phyloP scores from a whole-genome alignment of 2,329 filamentous ascomycete genomes.

The Talaromyces verruculosus region DNA sequence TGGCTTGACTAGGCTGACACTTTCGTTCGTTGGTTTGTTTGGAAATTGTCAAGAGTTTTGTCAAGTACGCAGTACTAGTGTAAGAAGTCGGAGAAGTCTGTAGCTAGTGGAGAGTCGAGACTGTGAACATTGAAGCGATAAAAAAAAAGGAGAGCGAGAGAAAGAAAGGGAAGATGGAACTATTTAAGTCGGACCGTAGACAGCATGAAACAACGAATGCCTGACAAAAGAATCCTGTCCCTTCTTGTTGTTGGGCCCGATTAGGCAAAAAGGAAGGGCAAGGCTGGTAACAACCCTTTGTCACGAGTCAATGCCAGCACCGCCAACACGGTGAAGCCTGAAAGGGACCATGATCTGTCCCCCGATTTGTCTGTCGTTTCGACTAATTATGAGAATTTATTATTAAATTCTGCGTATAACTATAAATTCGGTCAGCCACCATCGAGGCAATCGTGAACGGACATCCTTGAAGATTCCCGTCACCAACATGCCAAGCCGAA shows the following conservation, averaged over 20 bases:
- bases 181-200: conserved; percentile 2
- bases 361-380: neutral
- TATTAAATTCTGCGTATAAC: neutral
- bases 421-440: neutral
- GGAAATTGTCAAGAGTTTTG: neutral
- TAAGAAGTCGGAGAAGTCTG: neutral
- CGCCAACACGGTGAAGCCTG: conserved; percentile 6
- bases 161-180: neutral
- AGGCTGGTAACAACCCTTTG: conserved; percentile 3
- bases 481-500: neutral
- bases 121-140: neutral
- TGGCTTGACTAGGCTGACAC: neutral
- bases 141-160: neutral
- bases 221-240: neutral
- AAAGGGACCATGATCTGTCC: neutral
- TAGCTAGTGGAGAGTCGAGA: neutral
- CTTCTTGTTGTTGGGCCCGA: neutral
- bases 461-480: neutral
- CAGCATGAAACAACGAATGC: conserved; percentile 11
- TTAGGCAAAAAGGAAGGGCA: conserved; percentile 6
- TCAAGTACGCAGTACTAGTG: too few species aligned
- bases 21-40: neutral
- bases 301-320: conserved; percentile 6
- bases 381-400: neutral
- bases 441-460: neutral